Evolutionary conservation across 257 asterid species (phyloP), one percentile per base, ranked within the genome.

Genomic region (Nyctanthes arbortristis): DNA sequence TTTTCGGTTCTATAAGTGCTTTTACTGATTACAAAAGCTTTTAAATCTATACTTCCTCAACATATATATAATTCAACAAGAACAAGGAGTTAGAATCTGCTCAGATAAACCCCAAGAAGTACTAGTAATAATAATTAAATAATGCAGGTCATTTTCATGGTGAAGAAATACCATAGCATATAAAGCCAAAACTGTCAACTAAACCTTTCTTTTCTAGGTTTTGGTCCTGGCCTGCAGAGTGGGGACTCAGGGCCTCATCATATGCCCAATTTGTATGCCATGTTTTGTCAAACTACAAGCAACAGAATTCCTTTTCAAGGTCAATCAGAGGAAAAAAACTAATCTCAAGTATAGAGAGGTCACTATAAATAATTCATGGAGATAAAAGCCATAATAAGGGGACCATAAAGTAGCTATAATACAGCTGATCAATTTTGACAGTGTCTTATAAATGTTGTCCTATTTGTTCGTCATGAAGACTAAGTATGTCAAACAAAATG

Each of bases 401-500:
- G 7, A 3, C 6, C 20, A 52, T 52, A 20, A 24, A 52, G 58
- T 29, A 52, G 58, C 7, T 20, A 1, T 5, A 52, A 49, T 63
- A n/a, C n/a, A n/a, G n/a, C n/a, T n/a, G 7, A 68, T 60, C 57
- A 65, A 55, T 34, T 14, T 14, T 31, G 71, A 69, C 43, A 61
- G 71, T 55, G 37, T 7, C 37, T 52, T n/a, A 37, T 20, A 20
- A 12, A 16, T 14, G n/a, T n/a, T n/a, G n/a, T n/a, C n/a, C n/a
- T 10, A 39, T 39, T 64, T 54, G 55, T 63, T 59, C 61, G 57
- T 32, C 56, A 16, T 4, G 24, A 32, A 9, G 4, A 43, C 2
- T 6, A 37, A 58, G 14, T 35, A 5, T 58, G 34, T 57, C 28
- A 32, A 63, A 64, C 76, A 63, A 72, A 62, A 45, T 56, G 57